Evolutionary conservation across 768 basidiomycete genomes (phyloP).

Genomic region (Lactarius sanguifluus): DNA sequence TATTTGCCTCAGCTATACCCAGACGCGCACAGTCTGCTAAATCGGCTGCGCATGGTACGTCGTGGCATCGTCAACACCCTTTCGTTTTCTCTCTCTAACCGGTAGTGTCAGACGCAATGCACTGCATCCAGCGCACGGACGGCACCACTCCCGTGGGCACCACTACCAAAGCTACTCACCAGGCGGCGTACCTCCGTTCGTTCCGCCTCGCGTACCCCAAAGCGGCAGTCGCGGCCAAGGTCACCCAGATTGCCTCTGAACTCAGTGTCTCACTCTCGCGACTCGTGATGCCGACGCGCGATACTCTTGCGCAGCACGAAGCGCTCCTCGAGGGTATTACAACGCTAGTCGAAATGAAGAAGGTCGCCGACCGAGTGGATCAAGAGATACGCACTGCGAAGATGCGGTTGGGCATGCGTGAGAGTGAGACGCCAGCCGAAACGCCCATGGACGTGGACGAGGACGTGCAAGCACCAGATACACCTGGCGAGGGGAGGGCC

Average conservation of each 20-base stretch:
- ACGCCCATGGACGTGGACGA: constrained; percentile 39
- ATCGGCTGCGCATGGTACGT: constrained; percentile 58
- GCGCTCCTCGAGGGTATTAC: constrained; percentile 68
- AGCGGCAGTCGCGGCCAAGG: constrained; percentile 67
- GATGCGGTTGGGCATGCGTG: constrained; percentile 55
- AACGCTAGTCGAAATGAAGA: constrained; percentile 85
- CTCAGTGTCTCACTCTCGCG: constrained; percentile 69
- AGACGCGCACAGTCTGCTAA: constrained; percentile 48
- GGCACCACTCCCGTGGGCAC: constrained; percentile 47
- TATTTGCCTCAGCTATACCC: constrained; percentile 17
- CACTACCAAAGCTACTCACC: constrained; percentile 73
- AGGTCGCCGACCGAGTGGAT: constrained; percentile 79
- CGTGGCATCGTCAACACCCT: neutral
- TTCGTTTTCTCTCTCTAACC: constrained; percentile 26
- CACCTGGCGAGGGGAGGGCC: constrained; percentile 60
- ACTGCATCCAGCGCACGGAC: constrained; percentile 76
- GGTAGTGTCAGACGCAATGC: constrained; percentile 51
- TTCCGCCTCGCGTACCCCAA: constrained; percentile 83
- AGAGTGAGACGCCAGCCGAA: constrained; percentile 42
- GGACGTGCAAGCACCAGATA: constrained; percentile 41
- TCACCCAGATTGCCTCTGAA: constrained; percentile 74
- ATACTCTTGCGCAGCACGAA: constrained; percentile 75
- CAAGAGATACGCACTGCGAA: constrained; percentile 77
- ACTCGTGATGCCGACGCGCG: constrained; percentile 92
- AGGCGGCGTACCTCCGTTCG: constrained; percentile 81